A percentile compares a stretch with the other conserved stretches of the same genome.
Conservation (phyloP, 176 grass and related monocot species). For the Olyra latifolia region DNA sequence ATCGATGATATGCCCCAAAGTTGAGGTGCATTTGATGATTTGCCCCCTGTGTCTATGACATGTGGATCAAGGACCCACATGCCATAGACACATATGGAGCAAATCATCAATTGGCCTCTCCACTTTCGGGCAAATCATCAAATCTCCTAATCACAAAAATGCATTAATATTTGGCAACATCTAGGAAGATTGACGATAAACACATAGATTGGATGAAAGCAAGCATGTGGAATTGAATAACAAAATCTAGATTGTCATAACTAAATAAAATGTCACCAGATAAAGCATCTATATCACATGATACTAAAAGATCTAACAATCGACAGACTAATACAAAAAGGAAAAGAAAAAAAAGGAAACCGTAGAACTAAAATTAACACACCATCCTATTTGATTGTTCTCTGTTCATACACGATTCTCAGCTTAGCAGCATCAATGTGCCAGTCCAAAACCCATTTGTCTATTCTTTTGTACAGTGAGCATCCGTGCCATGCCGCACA, state of each 20-base stretch:
- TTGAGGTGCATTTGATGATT: no score
- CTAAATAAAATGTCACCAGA: slow-evolving; percentile 11
- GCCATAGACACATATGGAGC: no score
- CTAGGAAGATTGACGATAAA: neutral
- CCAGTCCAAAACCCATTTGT: slow-evolving; percentile 1
- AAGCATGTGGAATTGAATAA: neutral
- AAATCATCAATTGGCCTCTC: no score
- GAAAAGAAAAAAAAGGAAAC: neutral
- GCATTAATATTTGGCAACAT: neutral
- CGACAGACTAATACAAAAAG: neutral
- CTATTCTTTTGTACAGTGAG: slow-evolving; percentile 83
- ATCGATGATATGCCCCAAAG: no score
- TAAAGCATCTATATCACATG: neutral
- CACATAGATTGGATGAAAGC: neutral
- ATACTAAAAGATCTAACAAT: slow-evolving; percentile 5
- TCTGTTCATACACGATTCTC: neutral
- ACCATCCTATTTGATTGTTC: slow-evolving; percentile 20
- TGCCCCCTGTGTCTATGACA: no score
- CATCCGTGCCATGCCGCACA: slow-evolving; percentile 57
- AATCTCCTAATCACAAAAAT: slow-evolving; percentile 2
- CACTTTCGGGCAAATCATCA: no score
- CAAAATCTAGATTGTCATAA: neutral
- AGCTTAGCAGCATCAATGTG: slow-evolving; percentile 1
- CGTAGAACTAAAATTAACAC: neutral
- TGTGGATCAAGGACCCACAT: no score